Base-by-base conservation (phyloP, 116 monocot genomes). In the Trichopus zeylanicus region DNA sequence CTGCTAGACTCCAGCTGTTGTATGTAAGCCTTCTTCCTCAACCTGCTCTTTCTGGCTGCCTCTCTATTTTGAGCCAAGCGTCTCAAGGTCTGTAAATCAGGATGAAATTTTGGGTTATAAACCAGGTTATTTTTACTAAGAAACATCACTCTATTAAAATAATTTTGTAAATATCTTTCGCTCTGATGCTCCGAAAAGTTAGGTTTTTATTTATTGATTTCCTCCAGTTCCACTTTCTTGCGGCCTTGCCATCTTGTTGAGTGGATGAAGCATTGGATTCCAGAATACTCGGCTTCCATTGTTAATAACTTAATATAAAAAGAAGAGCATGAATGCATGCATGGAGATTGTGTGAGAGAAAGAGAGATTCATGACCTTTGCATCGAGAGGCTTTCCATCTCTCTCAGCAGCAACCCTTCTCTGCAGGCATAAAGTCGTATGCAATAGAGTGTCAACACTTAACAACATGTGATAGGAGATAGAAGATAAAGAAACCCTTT, bases 21-120 rank as follows among this genome's bases (percentile, higher is more conserved):
- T 11, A 95, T 75, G 47, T 95, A 89, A 22, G 89, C 95, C 86
- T 94, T 94, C 67, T 94, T 94, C 39, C 89, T 75, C 26, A 94
- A 64, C 26, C 93, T 58, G 60, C 93, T 94, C 74, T 94, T 94
- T 28, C 67, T 77, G 5, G 93, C 93, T 27, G 93, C 93, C 39
- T 94, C 89, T 72, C 93, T 79, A 72, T 94, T 94, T 61, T 94
- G 93, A 38, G 93, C 89, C 64, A 94, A 71, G 39, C 93, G 78
- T 81, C 83, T 80, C 39, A 89, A 62, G 0, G 86, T 81, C 93
- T 94, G 80, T 48, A 10, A 33, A 55, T 42, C 18, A 42, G 8
- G 8, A 33, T 4, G 32, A 33, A 33, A 33, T n/a, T n/a, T n/a
- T n/a, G n/a, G n/a, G n/a, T n/a, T n/a, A n/a, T n/a, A n/a, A n/a